A percentile compares a stretch with the other conserved stretches of the same genome.
These are phyloP conservation scores for Ganoderma lucidum DNA, from an alignment of 1,284 basidiomycete genomes.

Conservation along the genomic window DNA sequence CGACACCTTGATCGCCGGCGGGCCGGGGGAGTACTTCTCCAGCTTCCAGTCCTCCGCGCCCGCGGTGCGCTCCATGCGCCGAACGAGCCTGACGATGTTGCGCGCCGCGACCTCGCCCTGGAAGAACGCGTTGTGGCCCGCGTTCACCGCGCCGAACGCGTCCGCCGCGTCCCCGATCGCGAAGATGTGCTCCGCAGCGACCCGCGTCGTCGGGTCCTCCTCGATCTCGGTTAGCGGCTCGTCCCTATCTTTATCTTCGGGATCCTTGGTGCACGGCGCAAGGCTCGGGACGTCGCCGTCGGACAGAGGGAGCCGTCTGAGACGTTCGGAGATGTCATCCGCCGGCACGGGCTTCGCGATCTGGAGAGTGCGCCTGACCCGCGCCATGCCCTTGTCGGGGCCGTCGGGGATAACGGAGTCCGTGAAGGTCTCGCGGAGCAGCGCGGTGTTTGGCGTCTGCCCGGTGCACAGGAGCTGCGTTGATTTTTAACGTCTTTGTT, in stretches of 20 bases:
- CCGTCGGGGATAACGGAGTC: conserved; percentile 54
- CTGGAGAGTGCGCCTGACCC: conserved; percentile 70
- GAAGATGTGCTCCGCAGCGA: conserved; percentile 66
- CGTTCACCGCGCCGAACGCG: conserved; percentile 73
- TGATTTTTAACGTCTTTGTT: not conserved
- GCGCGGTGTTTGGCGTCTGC: conserved; percentile 72
- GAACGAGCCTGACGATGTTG: conserved; percentile 59
- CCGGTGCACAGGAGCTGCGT: conserved; percentile 78
- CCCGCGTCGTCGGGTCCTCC: conserved; percentile 36
- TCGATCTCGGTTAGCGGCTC: conserved; percentile 30
- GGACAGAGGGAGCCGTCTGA: not conserved
- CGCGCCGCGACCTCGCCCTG: conserved; percentile 63
- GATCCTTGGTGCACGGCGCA: conserved; percentile 37
- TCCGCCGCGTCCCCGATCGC: conserved; percentile 76
- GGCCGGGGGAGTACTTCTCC: conserved; percentile 61
- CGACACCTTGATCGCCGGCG: conserved; percentile 76
- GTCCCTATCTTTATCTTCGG: conserved; percentile 35
- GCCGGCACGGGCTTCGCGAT: conserved; percentile 45
- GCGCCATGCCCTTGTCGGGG: conserved; percentile 52
- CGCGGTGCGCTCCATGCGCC: conserved; percentile 20
- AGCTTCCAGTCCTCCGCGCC: conserved; percentile 42
- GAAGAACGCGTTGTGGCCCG: conserved; percentile 75
- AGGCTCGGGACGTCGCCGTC: conserved; percentile 3
- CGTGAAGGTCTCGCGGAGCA: conserved; percentile 61
- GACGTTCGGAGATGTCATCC: conserved; percentile 8